Evolutionary conservation across 164 flowering plant species (phyloP).

Genomic region (Macadamia tetraphylla): DNA sequence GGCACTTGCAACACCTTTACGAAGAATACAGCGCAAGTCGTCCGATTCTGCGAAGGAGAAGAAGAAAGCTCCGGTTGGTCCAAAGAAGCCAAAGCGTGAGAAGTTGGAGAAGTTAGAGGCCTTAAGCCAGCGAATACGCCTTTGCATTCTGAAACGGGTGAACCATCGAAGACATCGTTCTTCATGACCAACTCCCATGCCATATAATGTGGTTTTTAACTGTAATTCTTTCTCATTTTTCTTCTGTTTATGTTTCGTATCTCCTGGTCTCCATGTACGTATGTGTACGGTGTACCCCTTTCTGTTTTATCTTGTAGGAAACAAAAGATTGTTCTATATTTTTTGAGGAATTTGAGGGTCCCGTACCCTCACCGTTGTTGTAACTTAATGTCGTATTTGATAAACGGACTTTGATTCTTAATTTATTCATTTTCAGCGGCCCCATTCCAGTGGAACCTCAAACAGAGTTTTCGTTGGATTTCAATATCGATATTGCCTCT

Average conservation of each 20-base stretch:
- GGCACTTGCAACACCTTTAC: conserved; percentile 54
- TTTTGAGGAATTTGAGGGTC: background rate
- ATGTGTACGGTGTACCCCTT: background rate
- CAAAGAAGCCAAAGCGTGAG: conserved; percentile 53
- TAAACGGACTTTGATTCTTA: too few species aligned
- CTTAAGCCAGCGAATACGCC: conserved; percentile 64
- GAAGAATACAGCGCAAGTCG: conserved; percentile 22
- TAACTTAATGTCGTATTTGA: too few species aligned
- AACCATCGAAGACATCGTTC: conserved; percentile 51
- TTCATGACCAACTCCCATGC: conserved; percentile 26
- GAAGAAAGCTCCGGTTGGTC: conserved; percentile 10
- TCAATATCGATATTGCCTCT: too few species aligned
- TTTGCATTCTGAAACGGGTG: conserved; percentile 58
- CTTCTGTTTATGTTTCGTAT: background rate
- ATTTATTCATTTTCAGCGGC: too few species aligned
- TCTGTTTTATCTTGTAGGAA: background rate
- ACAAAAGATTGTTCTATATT: background rate
- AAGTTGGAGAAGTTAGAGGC: conserved; percentile 73
- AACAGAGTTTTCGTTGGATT: too few species aligned
- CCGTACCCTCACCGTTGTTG: too few species aligned
- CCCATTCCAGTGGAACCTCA: too few species aligned
- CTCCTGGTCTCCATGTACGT: background rate
- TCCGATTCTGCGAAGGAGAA: conserved; percentile 27
- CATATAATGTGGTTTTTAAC: too few species aligned
- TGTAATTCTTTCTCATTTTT: background rate